A percentile compares a stretch with the other conserved stretches of the same genome.
phyloP scores from a whole-genome alignment of 345 rosid genomes.

The Chamaenerion angustifolium region DNA sequence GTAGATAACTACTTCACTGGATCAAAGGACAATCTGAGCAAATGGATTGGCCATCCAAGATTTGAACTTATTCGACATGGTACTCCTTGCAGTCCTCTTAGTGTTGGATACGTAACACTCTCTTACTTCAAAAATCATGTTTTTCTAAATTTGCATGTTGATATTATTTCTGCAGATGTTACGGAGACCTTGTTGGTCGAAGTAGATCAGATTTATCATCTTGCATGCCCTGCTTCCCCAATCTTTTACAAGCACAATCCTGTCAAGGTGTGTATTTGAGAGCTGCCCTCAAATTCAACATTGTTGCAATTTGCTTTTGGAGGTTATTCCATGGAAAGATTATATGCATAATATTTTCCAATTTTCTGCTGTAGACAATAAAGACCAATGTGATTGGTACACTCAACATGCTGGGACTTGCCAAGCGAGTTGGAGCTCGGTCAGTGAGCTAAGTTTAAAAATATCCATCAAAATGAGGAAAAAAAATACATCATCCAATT shows the following conservation, averaged over 20 bases:
- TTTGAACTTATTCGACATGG: conserved; percentile 97
- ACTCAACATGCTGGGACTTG: conserved; percentile 94
- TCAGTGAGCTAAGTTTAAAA: conserved; percentile 10
- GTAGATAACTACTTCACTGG: conserved; percentile 93
- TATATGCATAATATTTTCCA: background rate
- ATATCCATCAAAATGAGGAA: background rate
- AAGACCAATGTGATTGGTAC: conserved; percentile 98
- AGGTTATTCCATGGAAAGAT: background rate
- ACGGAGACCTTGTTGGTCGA: conserved; percentile 77
- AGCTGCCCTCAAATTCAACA: background rate
- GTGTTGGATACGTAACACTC: too few species aligned
- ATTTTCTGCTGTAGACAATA: conserved; percentile 41
- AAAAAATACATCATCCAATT: background rate
- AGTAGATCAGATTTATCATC: conserved; percentile 95
- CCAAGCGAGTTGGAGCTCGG: conserved; percentile 98
- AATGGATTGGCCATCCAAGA: conserved; percentile 92
- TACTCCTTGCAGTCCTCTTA: conserved; percentile 13
- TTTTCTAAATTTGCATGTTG: background rate
- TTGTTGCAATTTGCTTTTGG: background rate
- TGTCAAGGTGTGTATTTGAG: conserved; percentile 55
- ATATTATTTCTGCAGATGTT: conserved; percentile 38
- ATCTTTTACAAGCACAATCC: conserved; percentile 91
- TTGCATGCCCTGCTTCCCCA: conserved; percentile 98
- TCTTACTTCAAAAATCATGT: background rate
- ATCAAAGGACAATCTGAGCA: conserved; percentile 71